These are phyloP conservation scores for Dioscorea alata DNA, from an alignment of 106 monocot genomes.

Conservation along the genomic window DNA sequence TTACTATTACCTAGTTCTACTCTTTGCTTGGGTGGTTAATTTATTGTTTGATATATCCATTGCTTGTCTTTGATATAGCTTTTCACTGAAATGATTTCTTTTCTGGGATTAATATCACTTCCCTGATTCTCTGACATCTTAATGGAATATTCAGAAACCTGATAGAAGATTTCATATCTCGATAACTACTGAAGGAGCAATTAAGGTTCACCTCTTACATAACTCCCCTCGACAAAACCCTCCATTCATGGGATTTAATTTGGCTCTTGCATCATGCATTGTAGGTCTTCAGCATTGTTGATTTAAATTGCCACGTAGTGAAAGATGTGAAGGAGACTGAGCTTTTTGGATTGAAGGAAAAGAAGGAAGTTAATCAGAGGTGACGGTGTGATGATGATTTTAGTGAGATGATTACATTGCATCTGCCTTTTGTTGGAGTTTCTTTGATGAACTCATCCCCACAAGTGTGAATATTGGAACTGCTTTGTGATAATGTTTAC, in stretches of 20 bases:
- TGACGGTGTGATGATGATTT: constrained; percentile 34
- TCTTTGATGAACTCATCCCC: constrained; percentile 81
- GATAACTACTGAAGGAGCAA: constrained; percentile 85
- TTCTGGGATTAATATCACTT: too few relatives aligned
- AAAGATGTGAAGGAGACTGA: constrained; percentile 45
- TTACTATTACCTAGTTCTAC: too few relatives aligned
- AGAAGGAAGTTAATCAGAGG: constrained; percentile 33
- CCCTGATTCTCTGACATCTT: too few relatives aligned
- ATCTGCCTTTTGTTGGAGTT: constrained; percentile 69
- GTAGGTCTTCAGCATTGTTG: constrained; percentile 88
- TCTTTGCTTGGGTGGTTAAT: too few relatives aligned
- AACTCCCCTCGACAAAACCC: neutral
- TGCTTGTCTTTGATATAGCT: too few relatives aligned
- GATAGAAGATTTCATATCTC: constrained; percentile 73
- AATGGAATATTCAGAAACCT: constrained; percentile 56
- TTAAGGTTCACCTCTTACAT: constrained; percentile 42
- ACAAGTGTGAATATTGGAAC: constrained; percentile 38
- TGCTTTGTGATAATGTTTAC: neutral
- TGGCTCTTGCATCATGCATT: constrained; percentile 1
- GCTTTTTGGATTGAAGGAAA: constrained; percentile 44
- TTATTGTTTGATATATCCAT: too few relatives aligned
- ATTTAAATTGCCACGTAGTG: constrained; percentile 67
- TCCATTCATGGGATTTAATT: too few relatives aligned
- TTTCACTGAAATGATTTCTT: too few relatives aligned
- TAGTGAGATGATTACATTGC: constrained; percentile 46